phyloP scores from a whole-genome alignment of 768 basidiomycete genomes.

The Phanerochaete sordida region DNA sequence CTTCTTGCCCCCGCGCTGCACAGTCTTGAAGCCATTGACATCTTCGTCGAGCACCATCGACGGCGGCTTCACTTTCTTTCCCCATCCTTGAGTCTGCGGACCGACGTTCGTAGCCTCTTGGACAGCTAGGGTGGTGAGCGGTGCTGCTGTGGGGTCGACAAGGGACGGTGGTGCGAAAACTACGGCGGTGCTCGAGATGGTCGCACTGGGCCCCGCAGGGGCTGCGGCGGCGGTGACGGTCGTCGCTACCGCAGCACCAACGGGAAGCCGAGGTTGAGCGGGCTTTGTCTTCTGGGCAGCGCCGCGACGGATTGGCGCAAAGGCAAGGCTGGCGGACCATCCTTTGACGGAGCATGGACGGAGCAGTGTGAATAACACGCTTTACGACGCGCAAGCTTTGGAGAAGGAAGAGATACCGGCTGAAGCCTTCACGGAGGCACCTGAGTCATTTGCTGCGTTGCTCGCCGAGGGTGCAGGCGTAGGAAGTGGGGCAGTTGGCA shows the following conservation, averaged over 20 bases:
- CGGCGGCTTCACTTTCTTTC: conserved; percentile 86
- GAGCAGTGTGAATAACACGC: conserved; percentile 46
- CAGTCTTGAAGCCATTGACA: conserved; percentile 74
- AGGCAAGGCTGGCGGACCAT: conserved; percentile 89
- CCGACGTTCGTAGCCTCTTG: conserved; percentile 30
- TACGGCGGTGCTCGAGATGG: conserved; percentile 56
- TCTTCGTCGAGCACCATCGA: conserved; percentile 90
- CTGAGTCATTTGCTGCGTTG: conserved; percentile 23
- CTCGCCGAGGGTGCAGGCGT: conserved; percentile 26
- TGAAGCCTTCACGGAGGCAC: conserved; percentile 44
- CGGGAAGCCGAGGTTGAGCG: conserved; percentile 48
- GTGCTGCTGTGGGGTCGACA: conserved; percentile 25
- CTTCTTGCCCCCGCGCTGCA: conserved; percentile 50
- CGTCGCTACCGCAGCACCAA: conserved; percentile 53
- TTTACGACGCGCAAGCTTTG: conserved; percentile 45
- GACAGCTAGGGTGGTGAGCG: conserved; percentile 10
- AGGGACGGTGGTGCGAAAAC: conserved; percentile 69
- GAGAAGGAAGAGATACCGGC: conserved; percentile 51
- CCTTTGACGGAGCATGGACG: conserved; percentile 40
- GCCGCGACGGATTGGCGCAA: conserved; percentile 75
- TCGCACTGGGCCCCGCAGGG: conserved; percentile 19
- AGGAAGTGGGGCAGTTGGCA: conserved; percentile 11
- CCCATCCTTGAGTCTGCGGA: conserved; percentile 63
- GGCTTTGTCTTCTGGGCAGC: conserved; percentile 56
- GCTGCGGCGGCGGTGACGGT: background rate